Evolutionary conservation across 257 asterid genomes (phyloP), one percentile per base, ranked within the genome.

Genomic region (Nicotiana attenuata): DNA sequence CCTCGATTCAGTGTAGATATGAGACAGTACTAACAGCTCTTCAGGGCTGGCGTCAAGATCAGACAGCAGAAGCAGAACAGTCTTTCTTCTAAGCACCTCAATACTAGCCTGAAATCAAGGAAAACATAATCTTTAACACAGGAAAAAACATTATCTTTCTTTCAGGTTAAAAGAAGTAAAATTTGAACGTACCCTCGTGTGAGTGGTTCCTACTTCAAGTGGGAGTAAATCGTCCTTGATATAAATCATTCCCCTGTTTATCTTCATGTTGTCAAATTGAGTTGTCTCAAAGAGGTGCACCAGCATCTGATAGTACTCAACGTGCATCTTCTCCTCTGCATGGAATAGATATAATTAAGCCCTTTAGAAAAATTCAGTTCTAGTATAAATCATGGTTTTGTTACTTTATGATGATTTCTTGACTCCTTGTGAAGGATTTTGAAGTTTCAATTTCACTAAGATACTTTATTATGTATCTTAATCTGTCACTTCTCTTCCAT

Each of bases 181-280:
- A 67, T 33, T 31, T 73, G 85, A 7, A 61, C 41, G 11, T 87
- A 93, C 98, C 93, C 88, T 87, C 3, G 84, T 81, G 84, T 56
- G 87, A 82, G 89, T 83, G 45, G 83, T 55, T 82, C 95, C 96
- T 22, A 87, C 41, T 71, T 15, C 90, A 82, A 94, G 97, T 45
- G 97, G 95, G 16, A 65, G 88, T 1, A 66, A 45, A 82, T 91
- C 94, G 77, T 90, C 96, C 85, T 88, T 90, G 71, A 68, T 69
- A 86, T 89, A 86, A 84, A 90, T 86, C 64, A 94, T 56, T 53
- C 87, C 92, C 83, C 89, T 88, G 38, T 92, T 86, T 76, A 90
- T 64, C 84, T 84, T 91, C 87, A 91, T 90, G 91, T 92, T 94
- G 90, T 94, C 96, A 35, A 80, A 19, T 85, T 94, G 97, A 4